phyloP scores from a whole-genome alignment of 2,329 filamentous ascomycete genomes.

The Dichotomopilus funicola region DNA sequence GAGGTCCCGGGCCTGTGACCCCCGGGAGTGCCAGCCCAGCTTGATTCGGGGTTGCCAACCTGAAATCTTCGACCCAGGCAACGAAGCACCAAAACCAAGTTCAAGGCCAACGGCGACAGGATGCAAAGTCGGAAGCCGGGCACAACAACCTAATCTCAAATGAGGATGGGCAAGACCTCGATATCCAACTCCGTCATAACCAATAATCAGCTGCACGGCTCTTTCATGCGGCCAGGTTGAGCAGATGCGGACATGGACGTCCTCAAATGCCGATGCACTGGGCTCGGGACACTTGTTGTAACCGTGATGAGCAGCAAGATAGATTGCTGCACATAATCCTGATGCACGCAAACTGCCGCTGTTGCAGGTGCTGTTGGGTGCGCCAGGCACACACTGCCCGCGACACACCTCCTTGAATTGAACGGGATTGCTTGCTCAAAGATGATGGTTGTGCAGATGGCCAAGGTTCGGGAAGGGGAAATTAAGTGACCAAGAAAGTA shows the following conservation, averaged over 20 bases:
- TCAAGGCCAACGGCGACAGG: background rate
- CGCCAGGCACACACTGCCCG: too few relatives aligned
- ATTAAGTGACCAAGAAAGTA: too few relatives aligned
- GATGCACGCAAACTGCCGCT: conserved; percentile 2
- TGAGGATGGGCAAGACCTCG: conserved; percentile 3
- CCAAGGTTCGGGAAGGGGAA: too few relatives aligned
- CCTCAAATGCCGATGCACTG: background rate
- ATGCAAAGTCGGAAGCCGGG: background rate
- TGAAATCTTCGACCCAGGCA: background rate
- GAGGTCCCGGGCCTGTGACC: conserved; percentile 11
- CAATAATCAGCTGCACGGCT: background rate
- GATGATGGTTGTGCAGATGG: too few relatives aligned
- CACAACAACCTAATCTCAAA: conserved; percentile 2
- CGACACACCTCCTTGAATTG: too few relatives aligned
- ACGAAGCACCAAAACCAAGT: conserved; percentile 1
- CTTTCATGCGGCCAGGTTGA: background rate
- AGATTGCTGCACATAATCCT: conserved; percentile 5
- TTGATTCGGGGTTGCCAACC: conserved; percentile 13
- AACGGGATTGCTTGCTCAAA: too few relatives aligned
- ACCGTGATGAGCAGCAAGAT: background rate
- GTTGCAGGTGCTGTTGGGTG: too few relatives aligned
- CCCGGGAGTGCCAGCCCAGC: too few relatives aligned
- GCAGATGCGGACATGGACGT: background rate
- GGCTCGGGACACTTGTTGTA: background rate
- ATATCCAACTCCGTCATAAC: background rate